Evolutionary conservation across 257 asterid genomes (phyloP), one percentile per base, ranked within the genome.

Genomic region (Solanum raphanifolium): DNA sequence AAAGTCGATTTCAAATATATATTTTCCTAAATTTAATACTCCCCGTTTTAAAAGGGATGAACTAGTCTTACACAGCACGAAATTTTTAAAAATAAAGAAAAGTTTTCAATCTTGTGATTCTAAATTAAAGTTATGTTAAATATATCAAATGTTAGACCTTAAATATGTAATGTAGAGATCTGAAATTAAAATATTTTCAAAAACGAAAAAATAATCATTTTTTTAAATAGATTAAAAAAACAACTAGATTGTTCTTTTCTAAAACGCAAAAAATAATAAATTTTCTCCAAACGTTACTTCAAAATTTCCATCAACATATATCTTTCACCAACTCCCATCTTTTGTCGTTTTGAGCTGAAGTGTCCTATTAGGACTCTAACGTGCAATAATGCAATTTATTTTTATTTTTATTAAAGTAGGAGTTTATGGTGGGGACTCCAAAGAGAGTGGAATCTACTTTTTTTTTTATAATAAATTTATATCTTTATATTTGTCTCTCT

Each of bases 341-440:
- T 35, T 73, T 34, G 81, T 73, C 81, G 7, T 73, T 20, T 73
- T 73, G 9, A 73, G 82, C 41, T 73, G 48, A 20, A 73, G 46
- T 73, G 46, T 73, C 81, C 46, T 72, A 72, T 38, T 32, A 32
- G 27, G 46, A 73, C 29, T 74, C 10, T 35, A 74, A 74, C 9
- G 52, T 21, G 55, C 52, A 75, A 75, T 36, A 75, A 75, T 75
- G 83, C n/a, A 55, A 18, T 18, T 55, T 55, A 55, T 55, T 55
- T 55, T 55, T 18, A 18, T 55, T 18, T 55, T 55, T 55, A 55
- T 55, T 55, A 0, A 38, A 75, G 39, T 4, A 35, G 5, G 27
- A 38, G 83, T 75, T 75, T 38, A 38, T 75, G 83, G 83, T 75
- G 83, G 83, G 83, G 32, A 74, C 83, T 23, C 32, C 83, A 74